phyloP scores from a whole-genome alignment of 2,329 filamentous ascomycete genomes.

The Aspergillus candidus region DNA sequence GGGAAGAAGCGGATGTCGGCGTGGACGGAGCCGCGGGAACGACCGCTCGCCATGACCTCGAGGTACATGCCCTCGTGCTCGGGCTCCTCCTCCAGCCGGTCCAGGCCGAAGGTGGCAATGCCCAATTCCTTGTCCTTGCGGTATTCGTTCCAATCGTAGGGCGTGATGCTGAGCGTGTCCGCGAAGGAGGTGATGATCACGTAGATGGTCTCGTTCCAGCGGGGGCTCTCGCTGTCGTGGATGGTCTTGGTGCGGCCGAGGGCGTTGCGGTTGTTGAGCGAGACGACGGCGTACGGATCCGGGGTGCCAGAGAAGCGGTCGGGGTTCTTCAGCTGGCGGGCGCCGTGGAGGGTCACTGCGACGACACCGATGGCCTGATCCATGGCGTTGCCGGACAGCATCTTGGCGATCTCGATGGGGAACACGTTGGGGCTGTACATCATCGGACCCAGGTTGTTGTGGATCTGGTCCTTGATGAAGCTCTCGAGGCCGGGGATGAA shows the following conservation, averaged over 20 bases:
- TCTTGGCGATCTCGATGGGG: constrained; percentile 96
- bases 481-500: constrained; percentile 90
- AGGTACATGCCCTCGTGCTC: constrained; percentile 80
- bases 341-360: constrained; percentile 84
- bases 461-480: constrained; percentile 95
- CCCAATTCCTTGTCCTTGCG: constrained; percentile 96
- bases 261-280: constrained; percentile 73
- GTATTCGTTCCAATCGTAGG: constrained; percentile 92
- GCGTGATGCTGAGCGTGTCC: constrained; percentile 74
- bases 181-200: constrained; percentile 88
- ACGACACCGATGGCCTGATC: constrained; percentile 94
- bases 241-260: constrained; percentile 86
- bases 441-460: constrained; percentile 88
- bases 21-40: constrained; percentile 70
- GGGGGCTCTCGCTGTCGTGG: constrained; percentile 75
- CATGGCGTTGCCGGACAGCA: constrained; percentile 87
- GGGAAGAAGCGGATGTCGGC: constrained; percentile 93
- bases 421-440: constrained; percentile 98
- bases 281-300: constrained; percentile 82
- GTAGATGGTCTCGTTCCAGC: constrained; percentile 96
- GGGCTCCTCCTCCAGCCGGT: constrained; percentile 68
- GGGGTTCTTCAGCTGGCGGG: constrained; percentile 85
- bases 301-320: constrained; percentile 89
- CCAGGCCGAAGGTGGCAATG: constrained; percentile 74
- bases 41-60: constrained; percentile 78